Evolutionary conservation across 2,329 filamentous ascomycete species (phyloP).

Genomic region (Mycocentrospora acerina): DNA sequence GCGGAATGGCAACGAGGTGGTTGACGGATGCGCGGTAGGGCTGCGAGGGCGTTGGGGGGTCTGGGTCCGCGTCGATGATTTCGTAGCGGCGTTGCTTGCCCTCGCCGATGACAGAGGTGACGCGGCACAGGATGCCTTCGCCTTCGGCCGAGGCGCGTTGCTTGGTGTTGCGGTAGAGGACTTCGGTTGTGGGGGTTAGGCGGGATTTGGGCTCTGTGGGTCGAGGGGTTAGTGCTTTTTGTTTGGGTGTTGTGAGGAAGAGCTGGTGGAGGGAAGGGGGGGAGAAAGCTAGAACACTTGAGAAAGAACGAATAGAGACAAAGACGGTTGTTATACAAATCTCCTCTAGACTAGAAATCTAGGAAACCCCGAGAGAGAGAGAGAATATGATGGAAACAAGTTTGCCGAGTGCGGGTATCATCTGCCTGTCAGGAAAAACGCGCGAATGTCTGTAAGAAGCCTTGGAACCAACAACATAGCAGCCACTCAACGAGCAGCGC

Average conservation of each 20-base stretch:
- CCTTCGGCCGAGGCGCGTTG: conserved; percentile 44
- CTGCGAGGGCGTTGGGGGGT: conserved; percentile 39
- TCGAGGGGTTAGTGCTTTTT: conserved; percentile 1
- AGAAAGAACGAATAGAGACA: not conserved
- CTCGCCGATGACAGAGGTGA: conserved; percentile 55
- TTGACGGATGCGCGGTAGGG: conserved; percentile 51
- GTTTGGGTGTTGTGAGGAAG: conserved; percentile 1
- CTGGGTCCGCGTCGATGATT: conserved; percentile 53
- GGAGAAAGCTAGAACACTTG: conserved; percentile 1
- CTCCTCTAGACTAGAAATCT: conserved; percentile 23
- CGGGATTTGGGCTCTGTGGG: conserved; percentile 28
- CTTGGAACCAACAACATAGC: conserved; percentile 2
- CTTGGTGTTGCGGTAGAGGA: conserved; percentile 53
- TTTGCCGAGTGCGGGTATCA: too few relatives aligned
- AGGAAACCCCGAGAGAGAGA: too few relatives aligned
- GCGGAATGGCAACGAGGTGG: conserved; percentile 49
- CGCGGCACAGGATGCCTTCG: conserved; percentile 54
- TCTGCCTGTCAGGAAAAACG: conserved; percentile 15
- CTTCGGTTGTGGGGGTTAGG: conserved; percentile 48
- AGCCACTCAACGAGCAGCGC: conserved; percentile 16
- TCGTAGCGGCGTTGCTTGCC: conserved; percentile 57
- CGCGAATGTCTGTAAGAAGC: conserved; percentile 5
- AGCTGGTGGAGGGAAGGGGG: conserved; percentile 1
- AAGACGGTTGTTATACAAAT: conserved; percentile 14
- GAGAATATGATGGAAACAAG: too few relatives aligned